phyloP scores from a whole-genome alignment of 768 basidiomycete genomes.

The Megacollybia marginata region DNA sequence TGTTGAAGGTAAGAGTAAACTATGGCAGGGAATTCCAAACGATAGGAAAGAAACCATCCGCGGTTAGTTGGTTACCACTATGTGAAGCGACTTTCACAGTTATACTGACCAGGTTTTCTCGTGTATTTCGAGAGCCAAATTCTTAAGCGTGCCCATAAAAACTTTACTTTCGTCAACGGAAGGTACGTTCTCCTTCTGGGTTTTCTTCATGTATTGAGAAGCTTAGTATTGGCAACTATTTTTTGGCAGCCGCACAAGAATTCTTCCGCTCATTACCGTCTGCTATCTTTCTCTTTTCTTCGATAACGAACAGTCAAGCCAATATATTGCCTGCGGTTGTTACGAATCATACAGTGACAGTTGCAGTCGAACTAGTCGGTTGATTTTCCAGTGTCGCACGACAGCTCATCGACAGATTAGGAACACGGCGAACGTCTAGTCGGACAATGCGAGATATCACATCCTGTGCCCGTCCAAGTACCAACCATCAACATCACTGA shows the following conservation, averaged over 20 bases:
- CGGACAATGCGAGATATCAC: constrained; percentile 92
- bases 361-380: constrained; percentile 78
- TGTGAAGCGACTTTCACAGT: background rate
- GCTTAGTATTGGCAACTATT: constrained; percentile 79
- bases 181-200: constrained; percentile 43
- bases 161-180: constrained; percentile 89
- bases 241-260: constrained; percentile 79
- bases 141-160: constrained; percentile 85
- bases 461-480: constrained; percentile 47
- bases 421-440: constrained; percentile 72
- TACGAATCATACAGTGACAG: constrained; percentile 93
- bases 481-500: constrained; percentile 23
- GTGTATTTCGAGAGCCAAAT: constrained; percentile 89
- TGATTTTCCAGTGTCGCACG: background rate
- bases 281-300: constrained; percentile 89
- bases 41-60: constrained; percentile 90
- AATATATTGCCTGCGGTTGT: constrained; percentile 87
- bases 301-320: constrained; percentile 82
- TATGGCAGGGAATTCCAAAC: constrained; percentile 83
- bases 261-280: constrained; percentile 92
- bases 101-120: constrained; percentile 59
- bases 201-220: background rate
- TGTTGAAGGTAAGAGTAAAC: constrained; percentile 73
- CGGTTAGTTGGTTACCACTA: constrained; percentile 34
- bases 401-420: constrained; percentile 26